Evolutionary conservation across 2,329 filamentous ascomycete genomes (phyloP).

Genomic region (Epichloe coenophiala): DNA sequence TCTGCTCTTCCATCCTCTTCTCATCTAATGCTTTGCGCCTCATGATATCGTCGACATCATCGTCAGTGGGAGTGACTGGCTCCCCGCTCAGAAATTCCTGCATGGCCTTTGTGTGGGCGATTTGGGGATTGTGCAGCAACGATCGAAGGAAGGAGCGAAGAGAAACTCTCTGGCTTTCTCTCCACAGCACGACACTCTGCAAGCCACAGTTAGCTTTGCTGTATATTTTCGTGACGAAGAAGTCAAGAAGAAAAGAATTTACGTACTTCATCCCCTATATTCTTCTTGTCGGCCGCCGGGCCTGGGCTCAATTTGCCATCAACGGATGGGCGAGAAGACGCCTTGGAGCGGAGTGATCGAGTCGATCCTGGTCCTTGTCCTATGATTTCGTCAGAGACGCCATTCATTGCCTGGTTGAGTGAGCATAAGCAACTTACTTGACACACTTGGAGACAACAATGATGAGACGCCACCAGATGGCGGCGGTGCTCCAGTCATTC

Average conservation of each 20-base stretch:
- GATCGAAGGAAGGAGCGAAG: conserved; percentile 82
- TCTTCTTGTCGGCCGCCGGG: conserved; percentile 6
- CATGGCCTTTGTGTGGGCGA: conserved; percentile 73
- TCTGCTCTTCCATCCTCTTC: conserved; percentile 82
- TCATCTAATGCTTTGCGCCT: conserved; percentile 72
- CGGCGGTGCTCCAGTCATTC: conserved; percentile 31
- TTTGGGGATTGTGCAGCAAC: conserved; percentile 69
- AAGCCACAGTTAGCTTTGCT: conserved; percentile 12
- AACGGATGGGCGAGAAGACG: conserved; percentile 19
- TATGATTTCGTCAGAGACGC: background rate
- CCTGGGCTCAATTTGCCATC: conserved; percentile 18
- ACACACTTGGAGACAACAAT: conserved; percentile 9
- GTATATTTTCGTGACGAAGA: background rate
- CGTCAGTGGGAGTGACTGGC: conserved; percentile 63
- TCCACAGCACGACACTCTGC: conserved; percentile 51
- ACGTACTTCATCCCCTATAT: conserved; percentile 14
- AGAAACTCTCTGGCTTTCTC: conserved; percentile 84
- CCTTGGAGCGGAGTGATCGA: conserved; percentile 15
- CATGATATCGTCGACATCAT: conserved; percentile 71
- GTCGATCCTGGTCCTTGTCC: conserved; percentile 13
- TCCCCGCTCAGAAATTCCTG: conserved; percentile 65
- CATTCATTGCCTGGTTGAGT: background rate
- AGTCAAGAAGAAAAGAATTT: background rate
- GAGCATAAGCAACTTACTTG: background rate
- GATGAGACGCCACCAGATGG: conserved; percentile 10